phyloP scores from a whole-genome alignment of 306 rosid species.

The Glycine tomentella region DNA sequence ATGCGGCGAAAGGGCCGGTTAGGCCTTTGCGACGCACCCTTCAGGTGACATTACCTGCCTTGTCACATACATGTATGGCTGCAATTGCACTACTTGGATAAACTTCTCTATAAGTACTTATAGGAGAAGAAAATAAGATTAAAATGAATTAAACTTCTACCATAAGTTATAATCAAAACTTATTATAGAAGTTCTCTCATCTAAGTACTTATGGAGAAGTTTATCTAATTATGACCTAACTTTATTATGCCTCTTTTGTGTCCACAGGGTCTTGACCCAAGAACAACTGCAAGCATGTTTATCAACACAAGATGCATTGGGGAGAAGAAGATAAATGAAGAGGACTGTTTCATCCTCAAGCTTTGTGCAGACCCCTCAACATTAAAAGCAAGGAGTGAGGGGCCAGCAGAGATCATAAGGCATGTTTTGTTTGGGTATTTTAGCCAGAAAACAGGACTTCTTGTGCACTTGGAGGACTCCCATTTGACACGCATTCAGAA shows the following conservation, averaged over 20 bases:
- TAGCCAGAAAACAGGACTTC: slow-evolving; percentile 97
- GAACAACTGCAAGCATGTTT: slow-evolving; percentile 97
- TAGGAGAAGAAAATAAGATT: too few species aligned
- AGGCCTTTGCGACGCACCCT: slow-evolving; percentile 95
- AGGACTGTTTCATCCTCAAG: slow-evolving; percentile 97
- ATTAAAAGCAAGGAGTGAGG: slow-evolving; percentile 95
- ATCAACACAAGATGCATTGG: slow-evolving; percentile 92
- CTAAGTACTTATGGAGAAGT: not conserved
- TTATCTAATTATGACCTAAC: not conserved
- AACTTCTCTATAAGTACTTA: too few species aligned
- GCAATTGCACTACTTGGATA: too few species aligned
- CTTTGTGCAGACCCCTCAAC: slow-evolving; percentile 91
- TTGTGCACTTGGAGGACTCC: slow-evolving; percentile 95
- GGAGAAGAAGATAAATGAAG: slow-evolving; percentile 90
- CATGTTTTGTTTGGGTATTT: slow-evolving; percentile 97
- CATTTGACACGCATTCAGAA: slow-evolving; percentile 99
- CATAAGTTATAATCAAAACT: too few species aligned
- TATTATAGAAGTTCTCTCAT: too few species aligned
- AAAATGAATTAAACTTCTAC: too few species aligned
- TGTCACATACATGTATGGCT: not conserved
- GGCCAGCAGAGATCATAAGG: slow-evolving; percentile 97
- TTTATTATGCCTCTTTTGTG: slow-evolving; percentile 8
- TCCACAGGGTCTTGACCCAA: slow-evolving; percentile 94
- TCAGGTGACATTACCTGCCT: slow-evolving; percentile 63
- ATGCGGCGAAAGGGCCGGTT: slow-evolving; percentile 98